Evolutionary conservation across 2,329 filamentous ascomycete genomes (phyloP), one percentile per base, ranked within the genome.

Genomic region (Rhynchosporium agropyri): DNA sequence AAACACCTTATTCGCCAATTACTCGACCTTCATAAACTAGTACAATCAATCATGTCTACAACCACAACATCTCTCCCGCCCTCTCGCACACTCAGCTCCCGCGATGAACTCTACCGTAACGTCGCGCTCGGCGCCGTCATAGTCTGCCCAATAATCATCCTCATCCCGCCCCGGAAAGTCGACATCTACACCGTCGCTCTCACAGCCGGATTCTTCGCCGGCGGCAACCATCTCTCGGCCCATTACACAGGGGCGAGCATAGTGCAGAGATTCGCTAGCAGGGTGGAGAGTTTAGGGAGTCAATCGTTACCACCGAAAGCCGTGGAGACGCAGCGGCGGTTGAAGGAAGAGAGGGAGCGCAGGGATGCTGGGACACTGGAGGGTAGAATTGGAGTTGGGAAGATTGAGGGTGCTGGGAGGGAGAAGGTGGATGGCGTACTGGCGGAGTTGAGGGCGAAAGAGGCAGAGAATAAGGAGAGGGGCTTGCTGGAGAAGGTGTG

Each of bases 151-250:
- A 66, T 81, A 8, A 77, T 88, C 57, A 80, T 81, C 54, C 70
- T 80, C 15, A 74, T 88, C 9, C 85, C 85, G 9, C 85, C 85
- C 0, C 83, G 85, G 51, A 87, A 87, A 74, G 74, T 88, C 56
- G 85, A 88, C 71, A 70, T 83, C 59, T 87, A 85, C 75, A 87
- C 84, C 20, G 77, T 85, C 68, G 77, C 77, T 0, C 79, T 88
- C 7, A 74, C 78, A 48, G 73, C 78, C 33, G 78, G 79, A 1
- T 73, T 69, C 7, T 67, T 69, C 26, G 46, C 70, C 2, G 69
- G 67, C 36, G 69, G 63, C 2, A 74, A 75, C 58, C 69, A 75
- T n/a, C 60, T 75, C 12, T 58, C 67, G 1, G 59, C 63, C 12
- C 68, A 73, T 49, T 73, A 72, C 48, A 74, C 71, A 1, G 73